Evolutionary conservation across 2,329 filamentous ascomycete species (phyloP).

Genomic region (Xylaria polymorpha): DNA sequence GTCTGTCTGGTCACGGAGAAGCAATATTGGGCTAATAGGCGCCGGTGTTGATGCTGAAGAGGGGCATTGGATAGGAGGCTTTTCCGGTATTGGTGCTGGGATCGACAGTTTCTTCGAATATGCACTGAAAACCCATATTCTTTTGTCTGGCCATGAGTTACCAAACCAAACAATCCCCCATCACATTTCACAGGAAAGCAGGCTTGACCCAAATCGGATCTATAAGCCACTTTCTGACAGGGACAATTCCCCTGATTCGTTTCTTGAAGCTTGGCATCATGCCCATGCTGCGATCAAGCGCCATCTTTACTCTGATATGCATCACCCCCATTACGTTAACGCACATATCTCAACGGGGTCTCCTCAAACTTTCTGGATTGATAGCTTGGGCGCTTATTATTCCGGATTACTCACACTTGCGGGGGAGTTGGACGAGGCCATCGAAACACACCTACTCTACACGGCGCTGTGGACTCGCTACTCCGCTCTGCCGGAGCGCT

Average conservation of each 20-base stretch:
- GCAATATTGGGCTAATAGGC: slow-evolving; percentile 86
- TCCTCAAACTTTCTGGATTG: slow-evolving; percentile 91
- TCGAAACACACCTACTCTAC: slow-evolving; percentile 88
- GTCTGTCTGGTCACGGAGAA: slow-evolving; percentile 93
- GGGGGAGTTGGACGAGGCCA: slow-evolving; percentile 90
- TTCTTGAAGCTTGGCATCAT: slow-evolving; percentile 84
- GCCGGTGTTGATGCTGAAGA: slow-evolving; percentile 92
- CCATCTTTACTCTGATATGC: slow-evolving; percentile 86
- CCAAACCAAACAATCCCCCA: slow-evolving; percentile 63
- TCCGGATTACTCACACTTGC: slow-evolving; percentile 87
- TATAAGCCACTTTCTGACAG: slow-evolving; percentile 70
- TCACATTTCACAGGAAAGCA: slow-evolving; percentile 51
- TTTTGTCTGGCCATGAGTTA: slow-evolving; percentile 80
- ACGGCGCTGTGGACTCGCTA: slow-evolving; percentile 96
- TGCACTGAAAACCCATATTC: slow-evolving; percentile 90
- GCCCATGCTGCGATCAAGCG: slow-evolving; percentile 89
- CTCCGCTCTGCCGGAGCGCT: slow-evolving; percentile 91
- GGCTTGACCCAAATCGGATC: slow-evolving; percentile 73
- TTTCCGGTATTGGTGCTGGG: slow-evolving; percentile 94
- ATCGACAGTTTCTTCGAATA: slow-evolving; percentile 99
- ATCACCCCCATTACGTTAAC: slow-evolving; percentile 94
- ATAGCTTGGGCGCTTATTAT: slow-evolving; percentile 95
- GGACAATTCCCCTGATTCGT: slow-evolving; percentile 79
- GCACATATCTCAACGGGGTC: slow-evolving; percentile 90
- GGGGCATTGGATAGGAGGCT: slow-evolving; percentile 87